Conservation (phyloP, 2,329 filamentous ascomycete species). For the Didymella exigua region DNA sequence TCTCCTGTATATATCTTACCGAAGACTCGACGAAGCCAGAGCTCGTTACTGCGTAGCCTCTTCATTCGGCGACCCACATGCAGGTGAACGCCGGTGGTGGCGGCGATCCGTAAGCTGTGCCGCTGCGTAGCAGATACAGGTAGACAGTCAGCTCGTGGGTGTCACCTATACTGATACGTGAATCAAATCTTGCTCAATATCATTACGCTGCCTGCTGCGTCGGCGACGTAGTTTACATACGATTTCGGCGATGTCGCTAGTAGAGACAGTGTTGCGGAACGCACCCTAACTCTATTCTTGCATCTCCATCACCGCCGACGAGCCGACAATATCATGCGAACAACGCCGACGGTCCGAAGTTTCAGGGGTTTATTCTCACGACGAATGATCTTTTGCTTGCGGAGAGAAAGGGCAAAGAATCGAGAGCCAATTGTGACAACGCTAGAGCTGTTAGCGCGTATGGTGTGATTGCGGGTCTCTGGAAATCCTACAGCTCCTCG, state of each 20-base stretch:
- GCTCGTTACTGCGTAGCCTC: background rate
- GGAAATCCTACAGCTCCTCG: slow-evolving; percentile 12
- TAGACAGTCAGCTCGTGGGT: background rate
- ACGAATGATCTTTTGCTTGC: slow-evolving; percentile 13
- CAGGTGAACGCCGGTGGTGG: background rate
- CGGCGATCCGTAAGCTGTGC: background rate
- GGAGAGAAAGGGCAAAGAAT: background rate
- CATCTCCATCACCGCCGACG: background rate
- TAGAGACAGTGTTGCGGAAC: background rate
- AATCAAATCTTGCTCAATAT: background rate
- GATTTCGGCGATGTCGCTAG: slow-evolving; percentile 6
- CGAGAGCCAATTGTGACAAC: slow-evolving; percentile 6
- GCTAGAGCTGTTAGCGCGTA: slow-evolving; percentile 11
- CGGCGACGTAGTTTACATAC: slow-evolving; percentile 8
- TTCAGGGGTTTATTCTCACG: slow-evolving; percentile 4
- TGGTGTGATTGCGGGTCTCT: slow-evolving; percentile 16
- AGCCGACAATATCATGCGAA: slow-evolving; percentile 1
- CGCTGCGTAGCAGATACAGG: background rate
- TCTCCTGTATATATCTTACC: background rate
- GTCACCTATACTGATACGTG: background rate
- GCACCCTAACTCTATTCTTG: background rate
- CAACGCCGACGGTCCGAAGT: slow-evolving; percentile 4
- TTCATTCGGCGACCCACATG: slow-evolving; percentile 7
- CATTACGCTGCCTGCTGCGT: background rate
- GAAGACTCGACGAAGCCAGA: too few relatives aligned